phyloP scores from a whole-genome alignment of 805 yeast genomes.

The Saccharomyces eubayanus region DNA sequence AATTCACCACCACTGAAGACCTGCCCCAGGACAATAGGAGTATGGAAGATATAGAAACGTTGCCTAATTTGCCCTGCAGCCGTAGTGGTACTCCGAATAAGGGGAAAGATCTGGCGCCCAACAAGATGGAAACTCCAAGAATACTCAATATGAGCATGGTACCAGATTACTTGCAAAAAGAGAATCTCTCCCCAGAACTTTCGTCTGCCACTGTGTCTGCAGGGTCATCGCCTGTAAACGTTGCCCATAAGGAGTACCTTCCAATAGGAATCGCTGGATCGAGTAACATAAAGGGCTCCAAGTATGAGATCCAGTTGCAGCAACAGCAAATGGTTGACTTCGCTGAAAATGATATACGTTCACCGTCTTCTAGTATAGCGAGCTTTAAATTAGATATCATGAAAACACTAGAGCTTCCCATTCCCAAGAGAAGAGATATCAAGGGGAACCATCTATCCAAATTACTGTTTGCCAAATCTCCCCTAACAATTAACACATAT shows the following conservation, averaged over 20 bases:
- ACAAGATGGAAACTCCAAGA: background rate
- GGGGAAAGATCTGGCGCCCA: background rate
- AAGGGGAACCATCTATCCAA: background rate
- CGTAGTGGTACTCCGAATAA: background rate
- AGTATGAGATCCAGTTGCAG: background rate
- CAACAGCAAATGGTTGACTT: background rate
- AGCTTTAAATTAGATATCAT: background rate
- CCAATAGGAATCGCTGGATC: background rate
- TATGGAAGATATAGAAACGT: background rate
- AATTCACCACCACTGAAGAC: background rate
- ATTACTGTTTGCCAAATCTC: background rate
- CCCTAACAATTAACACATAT: background rate
- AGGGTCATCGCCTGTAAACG: background rate
- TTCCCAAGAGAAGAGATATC: background rate
- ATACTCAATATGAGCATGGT: background rate
- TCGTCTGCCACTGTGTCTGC: background rate
- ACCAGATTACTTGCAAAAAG: background rate
- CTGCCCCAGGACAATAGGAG: background rate
- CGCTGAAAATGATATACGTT: background rate
- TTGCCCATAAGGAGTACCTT: background rate
- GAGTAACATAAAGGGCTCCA: background rate
- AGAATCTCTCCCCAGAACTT: background rate
- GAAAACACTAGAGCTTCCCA: background rate
- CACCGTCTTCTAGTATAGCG: background rate
- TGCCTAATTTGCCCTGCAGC: background rate